Conservation (phyloP, 768 basidiomycete genomes). For the Xerocomus spinulosus region DNA sequence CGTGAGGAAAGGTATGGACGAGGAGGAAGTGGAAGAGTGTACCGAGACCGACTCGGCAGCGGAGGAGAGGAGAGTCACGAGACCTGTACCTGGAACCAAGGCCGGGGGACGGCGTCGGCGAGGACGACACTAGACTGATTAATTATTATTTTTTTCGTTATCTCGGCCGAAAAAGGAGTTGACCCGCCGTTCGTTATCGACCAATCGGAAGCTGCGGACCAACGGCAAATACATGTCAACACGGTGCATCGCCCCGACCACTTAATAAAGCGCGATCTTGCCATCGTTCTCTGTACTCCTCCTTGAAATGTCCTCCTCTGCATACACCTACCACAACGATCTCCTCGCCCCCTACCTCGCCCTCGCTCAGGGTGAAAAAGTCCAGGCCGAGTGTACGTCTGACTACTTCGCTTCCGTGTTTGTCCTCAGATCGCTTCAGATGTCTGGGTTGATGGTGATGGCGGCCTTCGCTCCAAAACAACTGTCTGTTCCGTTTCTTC, state of each 20-base stretch:
- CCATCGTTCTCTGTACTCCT: background rate
- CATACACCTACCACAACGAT: constrained; percentile 63
- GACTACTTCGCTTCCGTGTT: background rate
- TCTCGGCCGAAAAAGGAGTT: constrained; percentile 7
- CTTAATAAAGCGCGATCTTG: constrained; percentile 22
- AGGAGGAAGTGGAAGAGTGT: constrained; percentile 30
- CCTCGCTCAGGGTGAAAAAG: constrained; percentile 83
- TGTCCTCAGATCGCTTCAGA: constrained; percentile 45
- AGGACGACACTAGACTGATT: constrained; percentile 32
- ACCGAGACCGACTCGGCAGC: no score
- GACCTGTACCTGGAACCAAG: constrained; percentile 41
- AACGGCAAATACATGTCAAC: constrained; percentile 25
- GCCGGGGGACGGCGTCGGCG: constrained; percentile 66
- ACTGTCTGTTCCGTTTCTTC: constrained; percentile 49
- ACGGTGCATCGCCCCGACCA: constrained; percentile 8
- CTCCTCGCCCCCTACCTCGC: constrained; percentile 87
- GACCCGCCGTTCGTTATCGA: constrained; percentile 20
- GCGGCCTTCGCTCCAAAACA: constrained; percentile 94
- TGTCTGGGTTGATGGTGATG: constrained; percentile 97
- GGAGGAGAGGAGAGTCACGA: constrained; percentile 39
- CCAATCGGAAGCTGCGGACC: constrained; percentile 21
- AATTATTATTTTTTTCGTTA: background rate
- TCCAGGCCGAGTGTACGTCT: constrained; percentile 89
- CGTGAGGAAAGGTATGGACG: constrained; percentile 14
- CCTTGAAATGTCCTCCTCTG: constrained; percentile 21